Evolutionary conservation across 306 rosid species (phyloP), one percentile per base, ranked within the genome.

Genomic region (Quercus suber): DNA sequence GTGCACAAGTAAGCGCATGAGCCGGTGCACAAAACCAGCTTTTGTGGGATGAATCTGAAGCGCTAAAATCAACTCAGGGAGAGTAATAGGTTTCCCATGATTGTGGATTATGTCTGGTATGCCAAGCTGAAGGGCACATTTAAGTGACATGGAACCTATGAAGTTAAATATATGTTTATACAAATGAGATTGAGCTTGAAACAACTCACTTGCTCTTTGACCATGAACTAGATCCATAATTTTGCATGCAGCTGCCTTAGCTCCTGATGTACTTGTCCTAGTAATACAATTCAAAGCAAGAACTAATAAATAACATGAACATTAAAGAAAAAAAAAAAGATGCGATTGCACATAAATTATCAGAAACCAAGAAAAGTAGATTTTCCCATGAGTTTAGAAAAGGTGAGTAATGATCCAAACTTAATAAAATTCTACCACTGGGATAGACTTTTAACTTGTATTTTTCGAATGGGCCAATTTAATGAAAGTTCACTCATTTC

Each of bases 1-100:
- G 80, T 86, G 88, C 4, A 86, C 83, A 59, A 90, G 74, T 0
- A 83, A 76, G 27, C 86, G 82, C 68, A 90, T 23, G n/a, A 90
- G 84, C 1, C 88, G 74, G 17, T 73, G 43, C 14, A 88, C 69
- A 19, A 43, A 4, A 0, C 52, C 13, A 0, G 85, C 13, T 74
- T 80, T 88, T 2, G 81, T 27, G 0, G 79, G 89, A 59, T 65
- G 85, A 45, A 90, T 76, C 2, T 88, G 81, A 23, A 90, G 80
- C 0, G 84, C 74, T 2, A 87, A 58, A 74, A 81, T 79, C 53
- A 90, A 67, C 15, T 87, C 76, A 1, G 76, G 19, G 17, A 88
- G 83, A 28, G 89, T 83, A 20, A 88, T 85, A 30, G 89, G 84
- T 73, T 83, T 78, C 25, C 89, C 88, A 20, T 90, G 82, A 73